A percentile compares a stretch with the other conserved stretches of the same genome.
These are phyloP conservation scores for Pilobolus umbonatus DNA, from an alignment of 192 early-diverging fungal species.

Conservation along the genomic window DNA sequence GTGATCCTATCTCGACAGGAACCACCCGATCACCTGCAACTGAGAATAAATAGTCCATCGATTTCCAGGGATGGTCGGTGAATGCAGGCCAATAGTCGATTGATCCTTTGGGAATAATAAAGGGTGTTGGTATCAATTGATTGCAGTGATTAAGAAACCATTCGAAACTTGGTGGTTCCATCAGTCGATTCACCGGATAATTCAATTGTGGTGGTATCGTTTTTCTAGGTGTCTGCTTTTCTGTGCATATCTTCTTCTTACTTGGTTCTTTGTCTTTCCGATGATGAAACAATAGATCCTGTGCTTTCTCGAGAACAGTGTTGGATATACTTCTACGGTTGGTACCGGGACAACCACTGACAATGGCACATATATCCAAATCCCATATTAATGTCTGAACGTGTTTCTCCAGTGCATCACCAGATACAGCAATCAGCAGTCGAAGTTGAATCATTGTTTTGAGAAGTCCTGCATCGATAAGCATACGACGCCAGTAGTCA, in stretches of 20 bases:
- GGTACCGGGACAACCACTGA: constrained; percentile 49
- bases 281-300: constrained; percentile 13
- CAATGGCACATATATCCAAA: constrained; percentile 51
- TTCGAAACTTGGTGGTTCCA: constrained; percentile 12
- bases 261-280: not conserved
- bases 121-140: constrained; percentile 26
- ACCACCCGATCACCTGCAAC: constrained; percentile 67
- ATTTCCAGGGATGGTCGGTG: constrained; percentile 50
- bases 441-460: constrained; percentile 4
- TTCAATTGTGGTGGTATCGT: not conserved
- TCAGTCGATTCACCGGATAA: constrained; percentile 10
- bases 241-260: not conserved
- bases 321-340: constrained; percentile 14
- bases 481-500: constrained; percentile 40
- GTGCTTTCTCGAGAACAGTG: constrained; percentile 19
- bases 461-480: constrained; percentile 46
- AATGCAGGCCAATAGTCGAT: constrained; percentile 69
- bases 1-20: constrained; percentile 75
- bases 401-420: constrained; percentile 10
- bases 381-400: constrained; percentile 27
- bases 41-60: constrained; percentile 53
- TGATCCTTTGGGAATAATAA: constrained; percentile 46
- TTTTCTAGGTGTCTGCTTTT: not conserved
- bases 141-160: constrained; percentile 17
- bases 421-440: not conserved